Evolutionary conservation across 257 asterid genomes (phyloP).

Genomic region (Penstemon newberryi): DNA sequence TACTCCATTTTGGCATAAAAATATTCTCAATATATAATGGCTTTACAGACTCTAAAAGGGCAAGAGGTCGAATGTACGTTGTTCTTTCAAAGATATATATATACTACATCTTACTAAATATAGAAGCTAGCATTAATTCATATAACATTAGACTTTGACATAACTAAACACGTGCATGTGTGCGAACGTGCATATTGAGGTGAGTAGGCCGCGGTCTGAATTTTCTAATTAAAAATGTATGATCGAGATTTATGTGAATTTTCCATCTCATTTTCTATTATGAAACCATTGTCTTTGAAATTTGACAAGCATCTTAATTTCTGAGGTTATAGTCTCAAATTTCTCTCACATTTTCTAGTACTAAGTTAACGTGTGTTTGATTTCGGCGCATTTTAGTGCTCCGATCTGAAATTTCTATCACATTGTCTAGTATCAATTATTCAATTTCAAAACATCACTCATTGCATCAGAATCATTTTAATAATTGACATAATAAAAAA

Average conservation of each 20-base stretch:
- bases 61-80: too few species aligned
- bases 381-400: background rate
- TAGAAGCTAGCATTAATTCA: too few species aligned
- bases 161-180: background rate
- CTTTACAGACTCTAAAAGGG: too few species aligned
- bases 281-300: background rate
- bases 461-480: background rate
- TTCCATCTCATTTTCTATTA: background rate
- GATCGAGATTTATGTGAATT: background rate
- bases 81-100: too few species aligned
- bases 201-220: background rate
- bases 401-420: background rate
- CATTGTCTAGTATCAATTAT: too few species aligned
- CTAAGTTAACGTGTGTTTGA: background rate
- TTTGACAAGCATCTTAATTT: too few species aligned
- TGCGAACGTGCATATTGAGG: background rate
- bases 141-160: background rate
- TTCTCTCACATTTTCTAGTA: background rate
- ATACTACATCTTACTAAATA: background rate
- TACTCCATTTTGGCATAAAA: background rate
- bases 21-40: background rate
- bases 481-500: background rate
- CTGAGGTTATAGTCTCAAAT: background rate
- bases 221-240: background rate
- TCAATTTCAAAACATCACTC: background rate